phyloP scores from a whole-genome alignment of 2,329 filamentous ascomycete genomes.

The Aspergillus sp. region DNA sequence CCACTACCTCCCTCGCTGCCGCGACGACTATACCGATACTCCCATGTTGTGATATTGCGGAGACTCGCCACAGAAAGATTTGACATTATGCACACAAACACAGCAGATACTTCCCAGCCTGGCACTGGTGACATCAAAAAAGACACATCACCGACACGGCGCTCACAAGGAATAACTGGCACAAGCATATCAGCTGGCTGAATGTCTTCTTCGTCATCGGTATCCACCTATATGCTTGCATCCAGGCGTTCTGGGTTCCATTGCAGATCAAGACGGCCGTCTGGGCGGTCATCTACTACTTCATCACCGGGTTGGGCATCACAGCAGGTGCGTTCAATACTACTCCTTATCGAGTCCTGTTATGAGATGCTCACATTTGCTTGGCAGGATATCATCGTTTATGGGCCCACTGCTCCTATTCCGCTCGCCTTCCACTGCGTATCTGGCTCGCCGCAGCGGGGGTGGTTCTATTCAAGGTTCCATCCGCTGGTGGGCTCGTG shows the following conservation, averaged over 20 bases:
- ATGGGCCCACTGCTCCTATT: neutral
- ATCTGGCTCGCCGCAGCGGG: neutral
- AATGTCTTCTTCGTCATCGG: conserved; percentile 73
- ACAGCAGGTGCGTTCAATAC: conserved; percentile 54
- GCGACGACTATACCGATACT: too few relatives aligned
- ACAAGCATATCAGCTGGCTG: conserved; percentile 85
- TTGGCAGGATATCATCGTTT: neutral
- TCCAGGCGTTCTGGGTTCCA: conserved; percentile 71
- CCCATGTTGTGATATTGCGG: too few relatives aligned
- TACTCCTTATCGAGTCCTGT: too few relatives aligned
- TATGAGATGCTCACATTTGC: neutral
- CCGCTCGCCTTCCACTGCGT: neutral
- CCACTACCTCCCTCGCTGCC: too few relatives aligned
- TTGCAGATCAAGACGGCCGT: conserved; percentile 62
- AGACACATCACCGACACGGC: conserved; percentile 78
- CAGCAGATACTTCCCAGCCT: too few relatives aligned
- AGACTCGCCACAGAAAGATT: too few relatives aligned
- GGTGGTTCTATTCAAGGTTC: neutral
- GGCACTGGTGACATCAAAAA: too few relatives aligned
- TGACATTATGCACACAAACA: too few relatives aligned
- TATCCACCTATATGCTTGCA: conserved; percentile 65
- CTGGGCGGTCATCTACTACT: conserved; percentile 71
- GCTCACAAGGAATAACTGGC: conserved; percentile 74
- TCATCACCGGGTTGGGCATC: conserved; percentile 70
- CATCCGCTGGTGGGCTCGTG: neutral